phyloP scores from a whole-genome alignment of 1,139 yeast species.

The Eremothecium gossypii region DNA sequence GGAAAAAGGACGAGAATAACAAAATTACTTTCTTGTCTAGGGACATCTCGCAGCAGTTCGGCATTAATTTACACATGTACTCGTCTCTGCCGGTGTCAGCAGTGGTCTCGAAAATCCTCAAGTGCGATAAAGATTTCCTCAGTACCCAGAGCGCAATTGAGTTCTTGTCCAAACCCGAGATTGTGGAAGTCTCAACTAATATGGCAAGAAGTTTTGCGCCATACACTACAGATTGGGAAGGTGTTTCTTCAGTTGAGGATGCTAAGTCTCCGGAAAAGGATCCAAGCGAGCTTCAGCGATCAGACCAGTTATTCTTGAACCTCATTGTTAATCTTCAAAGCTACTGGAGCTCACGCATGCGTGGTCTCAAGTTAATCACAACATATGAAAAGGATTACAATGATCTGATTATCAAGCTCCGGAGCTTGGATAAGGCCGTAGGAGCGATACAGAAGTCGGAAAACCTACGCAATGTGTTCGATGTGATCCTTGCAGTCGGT shows the following conservation, averaged over 20 bases:
- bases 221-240: constrained; percentile 48
- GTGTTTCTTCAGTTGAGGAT: constrained; percentile 21
- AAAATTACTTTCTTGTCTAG: constrained; percentile 56
- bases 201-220: constrained; percentile 62
- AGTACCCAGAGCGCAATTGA: constrained; percentile 57
- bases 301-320: constrained; percentile 67
- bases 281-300: constrained; percentile 62
- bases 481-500: constrained; percentile 72
- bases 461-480: constrained; percentile 56
- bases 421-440: constrained; percentile 56
- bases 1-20: constrained; percentile 37
- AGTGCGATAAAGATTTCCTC: constrained; percentile 52
- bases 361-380: constrained; percentile 55
- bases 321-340: constrained; percentile 66
- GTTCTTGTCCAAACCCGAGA: constrained; percentile 60
- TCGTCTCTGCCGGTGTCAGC: constrained; percentile 46
- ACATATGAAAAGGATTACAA: constrained; percentile 62
- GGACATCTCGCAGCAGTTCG: constrained; percentile 70
- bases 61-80: constrained; percentile 62
- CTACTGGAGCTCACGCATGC: constrained; percentile 72
- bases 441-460: constrained; percentile 50
- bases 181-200: constrained; percentile 54
- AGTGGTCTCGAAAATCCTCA: constrained; percentile 46
- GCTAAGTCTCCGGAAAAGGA: constrained; percentile 58
- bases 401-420: constrained; percentile 52